Percentiles rank a stretch among this genome's conserved stretches.
Conservation (phyloP, 2,329 filamentous ascomycete species). For the Xylariaceae sp. region DNA sequence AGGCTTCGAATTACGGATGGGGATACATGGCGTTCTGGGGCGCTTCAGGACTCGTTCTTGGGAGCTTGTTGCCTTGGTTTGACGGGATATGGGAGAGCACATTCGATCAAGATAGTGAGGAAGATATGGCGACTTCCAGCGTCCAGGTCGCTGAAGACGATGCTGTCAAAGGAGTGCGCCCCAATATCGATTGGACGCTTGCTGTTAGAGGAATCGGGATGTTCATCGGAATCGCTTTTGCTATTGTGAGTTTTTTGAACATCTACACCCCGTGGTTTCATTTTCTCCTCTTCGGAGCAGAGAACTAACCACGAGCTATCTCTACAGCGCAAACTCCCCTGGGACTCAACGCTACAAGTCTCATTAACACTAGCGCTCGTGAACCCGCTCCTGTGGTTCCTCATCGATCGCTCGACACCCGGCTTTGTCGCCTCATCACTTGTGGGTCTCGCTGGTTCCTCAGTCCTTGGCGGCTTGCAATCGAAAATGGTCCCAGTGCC, state of each 20-base stretch:
- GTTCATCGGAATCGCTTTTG: constrained; percentile 59
- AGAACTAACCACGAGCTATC: neutral
- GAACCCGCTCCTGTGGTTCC: constrained; percentile 93
- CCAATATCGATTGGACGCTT: constrained; percentile 61
- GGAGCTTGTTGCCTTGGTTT: constrained; percentile 77
- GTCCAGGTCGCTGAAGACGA: constrained; percentile 31
- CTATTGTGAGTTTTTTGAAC: constrained; percentile 62
- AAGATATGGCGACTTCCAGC: constrained; percentile 14
- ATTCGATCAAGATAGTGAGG: constrained; percentile 27
- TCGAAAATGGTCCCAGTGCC: constrained; percentile 74
- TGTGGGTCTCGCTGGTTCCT: constrained; percentile 71
- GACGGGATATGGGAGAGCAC: constrained; percentile 68
- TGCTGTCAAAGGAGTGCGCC: constrained; percentile 26
- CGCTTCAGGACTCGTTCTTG: constrained; percentile 69
- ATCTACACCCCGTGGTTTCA: neutral
- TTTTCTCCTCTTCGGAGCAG: neutral
- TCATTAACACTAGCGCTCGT: constrained; percentile 84
- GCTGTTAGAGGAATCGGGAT: constrained; percentile 56
- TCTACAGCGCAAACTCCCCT: constrained; percentile 75
- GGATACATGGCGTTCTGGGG: constrained; percentile 80
- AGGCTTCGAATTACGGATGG: constrained; percentile 46
- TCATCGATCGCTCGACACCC: constrained; percentile 84
- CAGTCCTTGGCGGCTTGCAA: constrained; percentile 68
- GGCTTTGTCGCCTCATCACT: constrained; percentile 76
- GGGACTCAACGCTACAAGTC: constrained; percentile 92